Percentiles rank a stretch among this genome's conserved stretches.
Evolutionary conservation across 306 rosid genomes (phyloP).

Genomic region (Senna tora): DNA sequence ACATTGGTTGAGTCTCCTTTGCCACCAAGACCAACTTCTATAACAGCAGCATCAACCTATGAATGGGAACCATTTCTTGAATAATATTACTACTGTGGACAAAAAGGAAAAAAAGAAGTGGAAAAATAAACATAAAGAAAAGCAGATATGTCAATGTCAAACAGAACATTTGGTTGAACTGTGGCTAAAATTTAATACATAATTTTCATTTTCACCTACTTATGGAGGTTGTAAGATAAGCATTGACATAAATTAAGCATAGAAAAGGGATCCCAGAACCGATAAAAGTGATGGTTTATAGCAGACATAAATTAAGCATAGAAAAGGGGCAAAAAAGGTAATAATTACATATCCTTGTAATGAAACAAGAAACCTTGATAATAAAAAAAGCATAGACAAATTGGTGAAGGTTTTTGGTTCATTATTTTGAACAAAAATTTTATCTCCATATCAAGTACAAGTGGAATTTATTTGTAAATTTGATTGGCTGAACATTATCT

Average conservation of each 20-base stretch:
- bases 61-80: constrained; percentile 26
- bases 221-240: neutral
- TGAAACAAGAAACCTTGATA: neutral
- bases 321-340: constrained; percentile 14
- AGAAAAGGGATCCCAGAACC: neutral
- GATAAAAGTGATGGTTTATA: neutral
- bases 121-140: constrained; percentile 5
- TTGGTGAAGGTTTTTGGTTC: neutral
- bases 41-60: constrained; percentile 75
- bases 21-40: constrained; percentile 87
- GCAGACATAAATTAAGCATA: constrained; percentile 10
- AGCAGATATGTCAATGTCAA: constrained; percentile 27
- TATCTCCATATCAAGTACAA: constrained; percentile 5
- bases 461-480: constrained; percentile 15
- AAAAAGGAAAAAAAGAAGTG: neutral
- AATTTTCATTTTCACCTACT: neutral
- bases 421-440: constrained; percentile 23
- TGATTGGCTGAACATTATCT: constrained; percentile 11
- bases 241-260: too few relatives aligned
- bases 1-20: constrained; percentile 68
- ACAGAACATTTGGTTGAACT: constrained; percentile 6
- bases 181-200: constrained; percentile 7
- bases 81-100: constrained; percentile 18
- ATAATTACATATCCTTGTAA: neutral
- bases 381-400: constrained; percentile 21